Conservation (phyloP, 1,284 basidiomycete species). For the Heterobasidion irregulare region DNA sequence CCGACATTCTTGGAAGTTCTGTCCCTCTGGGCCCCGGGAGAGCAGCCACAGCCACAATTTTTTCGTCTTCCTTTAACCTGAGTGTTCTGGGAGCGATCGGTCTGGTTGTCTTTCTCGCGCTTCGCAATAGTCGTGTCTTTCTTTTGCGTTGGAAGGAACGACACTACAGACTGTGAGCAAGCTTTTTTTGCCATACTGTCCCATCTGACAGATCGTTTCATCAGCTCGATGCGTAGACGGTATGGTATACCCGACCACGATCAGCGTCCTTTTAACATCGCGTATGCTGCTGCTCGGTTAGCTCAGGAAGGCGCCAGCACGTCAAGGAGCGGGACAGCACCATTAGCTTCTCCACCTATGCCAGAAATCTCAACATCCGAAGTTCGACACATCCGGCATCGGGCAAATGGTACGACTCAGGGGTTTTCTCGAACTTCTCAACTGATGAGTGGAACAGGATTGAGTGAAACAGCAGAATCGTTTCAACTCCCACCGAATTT, state of each 20-base stretch:
- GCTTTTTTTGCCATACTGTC: not conserved
- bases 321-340: not conserved
- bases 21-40: constrained; percentile 29
- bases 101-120: constrained; percentile 24
- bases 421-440: too few species aligned
- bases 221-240: constrained; percentile 52
- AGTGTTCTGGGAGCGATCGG: constrained; percentile 25
- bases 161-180: constrained; percentile 16
- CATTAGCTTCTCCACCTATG: not conserved
- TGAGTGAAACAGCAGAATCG: too few species aligned
- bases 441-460: too few species aligned
- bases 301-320: constrained; percentile 34
- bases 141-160: constrained; percentile 14
- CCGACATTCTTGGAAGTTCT: constrained; percentile 60
- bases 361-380: not conserved
- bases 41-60: constrained; percentile 7
- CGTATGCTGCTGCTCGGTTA: constrained; percentile 61
- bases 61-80: constrained; percentile 22
- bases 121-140: constrained; percentile 27
- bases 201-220: not conserved
- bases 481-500: too few species aligned
- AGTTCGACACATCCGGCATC: not conserved
- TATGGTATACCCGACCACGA: constrained; percentile 78
- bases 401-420: not conserved
- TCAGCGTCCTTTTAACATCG: constrained; percentile 72